phyloP scores from a whole-genome alignment of 257 asterid genomes.

The Ilex aquifolium region DNA sequence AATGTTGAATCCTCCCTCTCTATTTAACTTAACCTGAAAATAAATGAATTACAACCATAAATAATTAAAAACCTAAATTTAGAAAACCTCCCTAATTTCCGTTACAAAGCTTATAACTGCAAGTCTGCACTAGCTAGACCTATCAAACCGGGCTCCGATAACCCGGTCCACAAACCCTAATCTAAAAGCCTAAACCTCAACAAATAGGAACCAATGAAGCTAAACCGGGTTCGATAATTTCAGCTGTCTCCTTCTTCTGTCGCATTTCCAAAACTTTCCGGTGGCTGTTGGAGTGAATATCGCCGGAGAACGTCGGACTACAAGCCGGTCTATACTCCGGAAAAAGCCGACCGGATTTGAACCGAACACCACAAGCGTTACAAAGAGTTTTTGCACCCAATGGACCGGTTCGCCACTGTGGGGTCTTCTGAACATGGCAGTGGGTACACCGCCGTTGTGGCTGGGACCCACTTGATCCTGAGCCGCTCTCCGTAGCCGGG shows the following conservation, averaged over 20 bases:
- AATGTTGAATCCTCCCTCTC: too few relatives aligned
- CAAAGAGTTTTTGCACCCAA: conserved; percentile 72
- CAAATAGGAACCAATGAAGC: conserved; percentile 28
- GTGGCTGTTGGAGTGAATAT: conserved; percentile 69
- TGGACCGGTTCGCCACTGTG: conserved; percentile 91
- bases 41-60: too few relatives aligned
- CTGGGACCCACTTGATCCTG: conserved; percentile 32
- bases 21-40: too few relatives aligned
- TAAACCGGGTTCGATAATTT: conserved; percentile 23
- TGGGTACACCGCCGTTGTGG: conserved; percentile 59
- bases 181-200: conserved; percentile 18
- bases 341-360: conserved; percentile 74
- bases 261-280: conserved; percentile 85
- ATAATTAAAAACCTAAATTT: too few relatives aligned
- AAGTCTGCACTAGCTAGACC: conserved; percentile 20
- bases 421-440: conserved; percentile 74
- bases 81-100: conserved; percentile 30
- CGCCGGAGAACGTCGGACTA: conserved; percentile 70
- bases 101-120: conserved; percentile 18
- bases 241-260: conserved; percentile 39
- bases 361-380: conserved; percentile 87
- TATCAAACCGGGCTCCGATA: conserved; percentile 5
- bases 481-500: conserved; percentile 32
- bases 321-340: conserved; percentile 85
- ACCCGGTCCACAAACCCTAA: neutral